Percentiles rank a stretch among this genome's conserved stretches.
phyloP scores from a whole-genome alignment of 2,329 filamentous ascomycete species.

The Ampelomyces quisqualis region DNA sequence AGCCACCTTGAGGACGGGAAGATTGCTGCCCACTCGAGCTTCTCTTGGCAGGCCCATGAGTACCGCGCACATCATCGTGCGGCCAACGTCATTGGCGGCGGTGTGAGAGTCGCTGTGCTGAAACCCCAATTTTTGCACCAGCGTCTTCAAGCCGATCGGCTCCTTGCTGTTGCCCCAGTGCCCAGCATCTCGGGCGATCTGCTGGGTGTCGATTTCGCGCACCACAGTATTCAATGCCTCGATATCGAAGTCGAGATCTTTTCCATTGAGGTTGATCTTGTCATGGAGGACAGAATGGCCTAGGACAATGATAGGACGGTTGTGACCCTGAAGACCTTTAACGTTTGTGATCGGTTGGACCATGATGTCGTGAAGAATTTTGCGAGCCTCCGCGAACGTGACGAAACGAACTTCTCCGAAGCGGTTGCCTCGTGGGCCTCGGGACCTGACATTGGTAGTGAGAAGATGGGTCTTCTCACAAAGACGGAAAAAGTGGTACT shows the following conservation, averaged over 20 bases:
- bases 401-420: conserved; percentile 26
- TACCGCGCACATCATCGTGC: conserved; percentile 27
- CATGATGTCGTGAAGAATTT: conserved; percentile 16
- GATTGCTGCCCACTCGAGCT: background rate
- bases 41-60: conserved; percentile 12
- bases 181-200: conserved; percentile 12
- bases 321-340: conserved; percentile 4
- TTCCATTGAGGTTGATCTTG: conserved; percentile 16
- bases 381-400: conserved; percentile 10
- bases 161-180: conserved; percentile 2
- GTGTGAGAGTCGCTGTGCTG: conserved; percentile 23
- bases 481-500: conserved; percentile 26
- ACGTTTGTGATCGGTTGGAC: conserved; percentile 11
- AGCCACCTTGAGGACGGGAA: conserved; percentile 7
- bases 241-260: conserved; percentile 17
- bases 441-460: conserved; percentile 3
- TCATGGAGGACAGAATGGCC: conserved; percentile 27
- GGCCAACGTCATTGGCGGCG: conserved; percentile 22
- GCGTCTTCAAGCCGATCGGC: conserved; percentile 12
- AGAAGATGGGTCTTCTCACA: conserved; percentile 22
- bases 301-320: conserved; percentile 24
- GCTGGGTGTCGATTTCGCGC: conserved; percentile 27
- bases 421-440: conserved; percentile 20
- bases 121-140: conserved; percentile 13
- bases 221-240: conserved; percentile 13